Evolutionary conservation across 495 filamentous ascomycete genomes (phyloP).

Genomic region (Hapsidospora chrysogenum): DNA sequence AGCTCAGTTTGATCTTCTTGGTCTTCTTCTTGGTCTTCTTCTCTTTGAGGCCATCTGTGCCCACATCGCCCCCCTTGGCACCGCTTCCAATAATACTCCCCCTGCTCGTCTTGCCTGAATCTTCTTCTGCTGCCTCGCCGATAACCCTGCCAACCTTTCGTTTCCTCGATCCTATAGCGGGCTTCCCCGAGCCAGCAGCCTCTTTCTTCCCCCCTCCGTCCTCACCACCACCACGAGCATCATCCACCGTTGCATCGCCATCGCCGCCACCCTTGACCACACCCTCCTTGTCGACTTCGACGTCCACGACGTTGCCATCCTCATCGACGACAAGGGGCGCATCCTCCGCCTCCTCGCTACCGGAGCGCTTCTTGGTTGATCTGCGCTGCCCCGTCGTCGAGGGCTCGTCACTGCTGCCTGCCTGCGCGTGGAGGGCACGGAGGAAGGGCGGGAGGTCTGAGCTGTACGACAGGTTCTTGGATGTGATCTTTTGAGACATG

Average conservation of each 20-base stretch:
- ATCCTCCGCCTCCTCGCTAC: constrained; percentile 32
- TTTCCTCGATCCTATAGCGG: constrained; percentile 28
- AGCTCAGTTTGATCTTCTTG: constrained; percentile 44
- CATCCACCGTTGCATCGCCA: not conserved
- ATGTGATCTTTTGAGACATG: constrained; percentile 31
- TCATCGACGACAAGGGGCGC: constrained; percentile 29
- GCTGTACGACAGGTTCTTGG: constrained; percentile 37
- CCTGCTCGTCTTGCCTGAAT: constrained; percentile 4
- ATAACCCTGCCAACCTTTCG: constrained; percentile 30
- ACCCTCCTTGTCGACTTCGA: constrained; percentile 20
- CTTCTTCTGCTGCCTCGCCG: constrained; percentile 11
- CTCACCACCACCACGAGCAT: no score
- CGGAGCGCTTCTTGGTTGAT: constrained; percentile 18
- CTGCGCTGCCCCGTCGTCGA: constrained; percentile 23
- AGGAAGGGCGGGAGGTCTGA: constrained; percentile 35
- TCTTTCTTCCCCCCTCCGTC: constrained; percentile 8
- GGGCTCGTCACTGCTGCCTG: constrained; percentile 18
- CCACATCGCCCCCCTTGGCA: no score
- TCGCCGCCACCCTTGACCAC: constrained; percentile 13
- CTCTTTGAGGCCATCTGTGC: constrained; percentile 1
- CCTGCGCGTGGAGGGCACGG: constrained; percentile 27
- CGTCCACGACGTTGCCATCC: constrained; percentile 21
- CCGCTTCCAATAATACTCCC: no score
- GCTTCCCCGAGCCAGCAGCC: constrained; percentile 12
- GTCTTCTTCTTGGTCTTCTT: constrained; percentile 26